Percentiles rank a stretch among this genome's conserved stretches.
phyloP scores from a whole-genome alignment of 805 yeast species.

The Myxozyma udenii region DNA sequence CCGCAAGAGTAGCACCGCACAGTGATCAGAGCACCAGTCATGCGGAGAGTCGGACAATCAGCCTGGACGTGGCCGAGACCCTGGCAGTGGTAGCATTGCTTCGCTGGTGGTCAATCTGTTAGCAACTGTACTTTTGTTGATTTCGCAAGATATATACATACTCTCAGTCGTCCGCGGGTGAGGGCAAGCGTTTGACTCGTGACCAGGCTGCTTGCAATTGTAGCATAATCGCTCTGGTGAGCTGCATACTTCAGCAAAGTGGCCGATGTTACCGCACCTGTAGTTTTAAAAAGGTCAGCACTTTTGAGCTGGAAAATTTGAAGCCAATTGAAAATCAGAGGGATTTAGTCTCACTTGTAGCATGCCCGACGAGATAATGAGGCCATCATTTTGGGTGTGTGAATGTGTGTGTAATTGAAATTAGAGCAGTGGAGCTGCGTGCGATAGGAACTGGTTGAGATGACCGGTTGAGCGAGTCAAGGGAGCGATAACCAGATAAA shows the following conservation, averaged over 20 bases:
- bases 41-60: constrained; percentile 63
- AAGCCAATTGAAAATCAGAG: not conserved
- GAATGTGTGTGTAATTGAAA: not conserved
- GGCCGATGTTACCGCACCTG: constrained; percentile 90
- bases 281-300: not conserved
- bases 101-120: too few species aligned
- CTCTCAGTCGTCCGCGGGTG: constrained; percentile 77
- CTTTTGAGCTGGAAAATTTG: not conserved
- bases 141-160: too few species aligned
- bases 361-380: constrained; percentile 30
- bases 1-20: constrained; percentile 75
- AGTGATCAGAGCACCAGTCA: constrained; percentile 51
- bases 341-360: constrained; percentile 26
- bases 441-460: not conserved
- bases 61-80: constrained; percentile 83
- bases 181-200: constrained; percentile 82
- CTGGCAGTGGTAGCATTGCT: constrained; percentile 66
- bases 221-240: constrained; percentile 83
- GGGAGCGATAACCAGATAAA: too few species aligned
- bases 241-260: constrained; percentile 80
- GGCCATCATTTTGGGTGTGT: constrained; percentile 14
- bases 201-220: constrained; percentile 85
- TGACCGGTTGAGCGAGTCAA: not conserved
- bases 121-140: too few species aligned
- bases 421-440: not conserved